phyloP scores from a whole-genome alignment of 768 basidiomycete species.

The Mycena rebaudengoi region DNA sequence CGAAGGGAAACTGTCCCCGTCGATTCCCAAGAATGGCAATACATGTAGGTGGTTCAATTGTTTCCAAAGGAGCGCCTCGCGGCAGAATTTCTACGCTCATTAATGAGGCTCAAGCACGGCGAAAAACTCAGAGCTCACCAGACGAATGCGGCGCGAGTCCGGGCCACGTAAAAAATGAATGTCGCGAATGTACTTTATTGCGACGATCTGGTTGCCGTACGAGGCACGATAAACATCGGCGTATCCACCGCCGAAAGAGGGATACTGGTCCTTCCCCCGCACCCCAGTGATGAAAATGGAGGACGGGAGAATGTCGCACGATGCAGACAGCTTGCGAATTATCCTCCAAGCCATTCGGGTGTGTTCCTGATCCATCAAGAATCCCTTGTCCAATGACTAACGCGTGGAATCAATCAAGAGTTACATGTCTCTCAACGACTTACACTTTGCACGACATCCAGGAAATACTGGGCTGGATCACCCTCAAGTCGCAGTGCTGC shows the following conservation, averaged over 20 bases:
- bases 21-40: conserved; percentile 39
- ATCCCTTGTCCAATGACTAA: not conserved
- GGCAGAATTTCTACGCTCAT: conserved; percentile 31
- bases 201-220: not conserved
- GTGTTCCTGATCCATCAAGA: not conserved
- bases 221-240: conserved; percentile 25
- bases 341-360: conserved; percentile 13
- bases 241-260: conserved; percentile 26
- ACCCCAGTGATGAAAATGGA: conserved; percentile 23
- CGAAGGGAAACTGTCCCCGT: conserved; percentile 29
- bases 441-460: conserved; percentile 12
- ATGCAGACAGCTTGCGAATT: conserved; percentile 23
- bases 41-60: conserved; percentile 38
- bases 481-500: not conserved
- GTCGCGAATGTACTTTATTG: not conserved
- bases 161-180: not conserved
- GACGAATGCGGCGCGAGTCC: not conserved
- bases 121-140: conserved; percentile 6
- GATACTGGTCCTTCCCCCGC: conserved; percentile 4
- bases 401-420: not conserved
- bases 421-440: not conserved
- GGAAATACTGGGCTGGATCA: conserved; percentile 7
- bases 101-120: too few species aligned
- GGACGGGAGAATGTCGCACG: conserved; percentile 18
- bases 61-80: conserved; percentile 39